Conservation (phyloP, 2,329 filamentous ascomycete species). For the Madurella mycetomatis region DNA sequence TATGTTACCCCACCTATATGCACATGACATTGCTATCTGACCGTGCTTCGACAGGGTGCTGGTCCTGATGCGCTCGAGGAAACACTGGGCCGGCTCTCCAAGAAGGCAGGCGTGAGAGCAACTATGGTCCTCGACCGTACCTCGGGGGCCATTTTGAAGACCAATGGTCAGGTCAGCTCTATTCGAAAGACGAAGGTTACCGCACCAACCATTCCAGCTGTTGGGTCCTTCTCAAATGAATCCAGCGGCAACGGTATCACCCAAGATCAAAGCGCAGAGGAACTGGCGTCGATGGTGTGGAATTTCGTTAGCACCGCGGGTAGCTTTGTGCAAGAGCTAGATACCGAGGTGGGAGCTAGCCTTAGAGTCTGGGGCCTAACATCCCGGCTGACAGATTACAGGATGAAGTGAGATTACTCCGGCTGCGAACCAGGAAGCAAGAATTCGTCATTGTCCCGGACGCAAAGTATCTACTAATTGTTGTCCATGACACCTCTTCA, state of each 20-base stretch:
- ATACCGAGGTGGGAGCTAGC: slow-evolving; percentile 55
- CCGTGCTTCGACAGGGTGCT: slow-evolving; percentile 10
- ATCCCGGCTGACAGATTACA: slow-evolving; percentile 30
- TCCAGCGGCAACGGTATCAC: slow-evolving; percentile 37
- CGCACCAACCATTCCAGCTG: slow-evolving; percentile 22
- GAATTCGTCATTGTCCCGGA: slow-evolving; percentile 82
- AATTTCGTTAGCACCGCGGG: slow-evolving; percentile 67
- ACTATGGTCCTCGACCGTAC: slow-evolving; percentile 70
- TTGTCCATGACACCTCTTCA: slow-evolving; percentile 75
- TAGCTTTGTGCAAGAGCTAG: slow-evolving; percentile 65
- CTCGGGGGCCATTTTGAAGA: slow-evolving; percentile 70
- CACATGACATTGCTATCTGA: slow-evolving; percentile 2
- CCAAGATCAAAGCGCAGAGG: slow-evolving; percentile 59
- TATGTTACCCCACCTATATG: slow-evolving; percentile 10
- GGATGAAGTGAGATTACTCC: slow-evolving; percentile 72
- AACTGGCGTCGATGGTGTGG: slow-evolving; percentile 73
- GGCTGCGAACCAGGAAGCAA: slow-evolving; percentile 77
- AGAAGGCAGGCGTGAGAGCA: slow-evolving; percentile 74
- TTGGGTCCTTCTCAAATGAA: slow-evolving; percentile 45
- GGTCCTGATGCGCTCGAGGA: slow-evolving; percentile 60
- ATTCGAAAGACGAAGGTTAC: slow-evolving; percentile 42
- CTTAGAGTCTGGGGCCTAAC: neutral
- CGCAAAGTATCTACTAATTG: slow-evolving; percentile 70
- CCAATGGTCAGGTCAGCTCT: slow-evolving; percentile 62
- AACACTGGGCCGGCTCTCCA: slow-evolving; percentile 64